Evolutionary conservation across 441 rosid genomes (phyloP).

Genomic region (Jatropha multifida): DNA sequence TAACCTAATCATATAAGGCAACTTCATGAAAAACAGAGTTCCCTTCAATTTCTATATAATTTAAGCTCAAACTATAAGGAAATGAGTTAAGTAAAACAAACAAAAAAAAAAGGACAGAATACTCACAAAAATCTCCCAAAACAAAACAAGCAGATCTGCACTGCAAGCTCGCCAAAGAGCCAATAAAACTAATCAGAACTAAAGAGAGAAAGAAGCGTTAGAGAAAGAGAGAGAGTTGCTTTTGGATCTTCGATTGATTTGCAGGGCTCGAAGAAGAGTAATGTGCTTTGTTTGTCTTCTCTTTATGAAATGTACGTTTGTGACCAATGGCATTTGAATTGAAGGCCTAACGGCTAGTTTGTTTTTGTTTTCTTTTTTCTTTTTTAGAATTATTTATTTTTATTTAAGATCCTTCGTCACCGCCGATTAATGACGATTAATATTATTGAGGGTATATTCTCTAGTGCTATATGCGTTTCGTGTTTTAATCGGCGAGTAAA

Average conservation of each 20-base stretch:
- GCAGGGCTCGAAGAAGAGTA: not conserved
- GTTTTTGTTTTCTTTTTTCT: not conserved
- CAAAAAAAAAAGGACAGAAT: not conserved
- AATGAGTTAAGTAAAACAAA: not conserved
- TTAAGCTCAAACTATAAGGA: conserved; percentile 10
- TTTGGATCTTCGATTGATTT: conserved; percentile 1
- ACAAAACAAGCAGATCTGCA: conserved; percentile 16
- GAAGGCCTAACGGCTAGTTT: conserved; percentile 50
- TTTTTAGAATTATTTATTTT: not conserved
- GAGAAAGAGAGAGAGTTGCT: conserved; percentile 17
- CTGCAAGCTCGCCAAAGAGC: not conserved
- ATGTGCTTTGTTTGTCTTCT: conserved; percentile 9
- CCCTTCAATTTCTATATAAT: conserved; percentile 12
- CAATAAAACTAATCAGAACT: not conserved
- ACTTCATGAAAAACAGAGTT: conserved; percentile 13
- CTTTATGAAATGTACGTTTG: conserved; percentile 29
- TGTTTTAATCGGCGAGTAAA: not conserved
- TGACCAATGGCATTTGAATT: conserved; percentile 38
- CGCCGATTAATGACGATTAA: conserved; percentile 12
- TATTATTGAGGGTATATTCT: not conserved
- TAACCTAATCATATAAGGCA: conserved; percentile 15
- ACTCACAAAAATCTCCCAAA: conserved; percentile 25
- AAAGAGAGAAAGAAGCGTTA: conserved; percentile 10
- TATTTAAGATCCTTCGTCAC: conserved; percentile 13
- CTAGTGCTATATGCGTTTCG: not conserved